These are phyloP conservation scores for Lithospermum erythrorhizon DNA, from an alignment of 257 asterid species.

Conservation along the genomic window DNA sequence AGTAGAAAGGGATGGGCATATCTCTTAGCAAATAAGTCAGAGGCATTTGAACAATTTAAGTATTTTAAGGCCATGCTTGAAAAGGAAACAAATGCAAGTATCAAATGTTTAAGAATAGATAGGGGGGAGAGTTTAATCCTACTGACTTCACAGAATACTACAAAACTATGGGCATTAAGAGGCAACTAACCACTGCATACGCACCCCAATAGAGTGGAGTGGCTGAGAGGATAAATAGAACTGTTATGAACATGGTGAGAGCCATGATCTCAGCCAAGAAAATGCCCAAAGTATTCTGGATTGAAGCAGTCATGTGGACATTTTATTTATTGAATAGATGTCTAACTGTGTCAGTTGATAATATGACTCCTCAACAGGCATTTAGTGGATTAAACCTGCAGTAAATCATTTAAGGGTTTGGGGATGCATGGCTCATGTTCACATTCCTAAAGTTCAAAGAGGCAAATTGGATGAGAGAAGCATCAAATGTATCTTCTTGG, in stretches of 20 bases:
- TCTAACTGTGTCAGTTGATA: neutral
- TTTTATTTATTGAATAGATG: neutral
- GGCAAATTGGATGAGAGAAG: neutral
- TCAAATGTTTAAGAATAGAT: neutral
- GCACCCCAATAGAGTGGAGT: neutral
- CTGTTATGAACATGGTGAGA: neutral
- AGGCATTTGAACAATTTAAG: neutral
- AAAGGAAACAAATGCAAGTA: neutral
- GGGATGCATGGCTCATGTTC: neutral
- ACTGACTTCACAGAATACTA: neutral
- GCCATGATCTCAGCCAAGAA: neutral
- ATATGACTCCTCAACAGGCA: constrained; percentile 2
- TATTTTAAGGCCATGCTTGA: neutral
- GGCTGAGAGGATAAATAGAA: neutral
- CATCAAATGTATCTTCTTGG: neutral
- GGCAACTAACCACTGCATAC: neutral
- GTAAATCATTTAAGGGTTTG: neutral
- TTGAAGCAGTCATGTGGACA: neutral
- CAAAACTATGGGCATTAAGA: neutral
- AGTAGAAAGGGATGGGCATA: neutral
- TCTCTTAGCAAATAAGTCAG: neutral
- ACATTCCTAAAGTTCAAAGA: neutral
- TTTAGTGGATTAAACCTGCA: neutral
- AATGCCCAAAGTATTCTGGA: neutral
- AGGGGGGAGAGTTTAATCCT: neutral